These are phyloP conservation scores for Blepharisma undulans DNA, from an alignment of 169 alveolate genomes.

Conservation along the genomic window DNA sequence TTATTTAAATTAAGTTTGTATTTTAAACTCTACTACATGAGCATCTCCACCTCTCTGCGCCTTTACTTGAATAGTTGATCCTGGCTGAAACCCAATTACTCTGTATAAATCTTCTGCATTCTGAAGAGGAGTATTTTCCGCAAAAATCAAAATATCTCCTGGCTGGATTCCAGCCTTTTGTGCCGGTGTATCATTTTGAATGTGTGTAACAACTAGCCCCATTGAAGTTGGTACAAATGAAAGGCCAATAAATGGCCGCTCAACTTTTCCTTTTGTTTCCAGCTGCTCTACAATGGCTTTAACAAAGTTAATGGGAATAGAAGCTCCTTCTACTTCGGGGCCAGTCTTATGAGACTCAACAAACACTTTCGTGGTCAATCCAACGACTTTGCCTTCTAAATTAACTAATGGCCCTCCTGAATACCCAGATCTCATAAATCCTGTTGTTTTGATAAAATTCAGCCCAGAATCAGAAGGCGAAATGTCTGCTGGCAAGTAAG, in stretches of 20 bases:
- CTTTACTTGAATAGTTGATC: background rate
- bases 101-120: background rate
- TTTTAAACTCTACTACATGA: background rate
- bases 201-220: background rate
- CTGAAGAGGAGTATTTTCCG: background rate
- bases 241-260: constrained; percentile 14
- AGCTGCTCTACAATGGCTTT: background rate
- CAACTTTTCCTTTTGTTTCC: background rate
- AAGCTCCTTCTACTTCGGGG: constrained; percentile 1
- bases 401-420: constrained; percentile 33
- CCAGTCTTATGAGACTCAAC: background rate
- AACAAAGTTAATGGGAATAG: constrained; percentile 10
- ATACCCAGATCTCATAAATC: constrained; percentile 23
- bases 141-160: constrained; percentile 12
- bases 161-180: constrained; percentile 12
- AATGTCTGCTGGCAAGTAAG: background rate
- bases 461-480: background rate
- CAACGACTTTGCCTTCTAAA: constrained; percentile 22
- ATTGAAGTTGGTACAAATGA: background rate
- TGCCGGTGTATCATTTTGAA: constrained; percentile 16
- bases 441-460: background rate
- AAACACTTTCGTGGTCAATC: background rate
- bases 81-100: constrained; percentile 9
- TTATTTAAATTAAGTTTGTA: background rate
- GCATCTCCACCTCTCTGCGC: background rate